Conservation (phyloP, 305 asterid species). For the Withania somnifera region DNA sequence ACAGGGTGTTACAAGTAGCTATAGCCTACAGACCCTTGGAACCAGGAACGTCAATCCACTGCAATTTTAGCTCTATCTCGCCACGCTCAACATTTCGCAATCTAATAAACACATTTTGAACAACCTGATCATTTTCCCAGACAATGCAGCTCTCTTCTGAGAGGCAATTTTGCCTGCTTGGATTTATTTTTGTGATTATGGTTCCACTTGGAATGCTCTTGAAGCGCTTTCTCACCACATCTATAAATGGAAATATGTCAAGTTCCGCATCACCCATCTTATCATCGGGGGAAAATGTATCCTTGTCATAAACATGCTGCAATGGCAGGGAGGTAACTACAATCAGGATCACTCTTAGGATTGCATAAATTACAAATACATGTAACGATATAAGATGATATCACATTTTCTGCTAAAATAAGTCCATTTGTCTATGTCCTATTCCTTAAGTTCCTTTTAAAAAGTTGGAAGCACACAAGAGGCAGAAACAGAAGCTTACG, state of each 20-base stretch:
- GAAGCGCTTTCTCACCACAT: constrained; percentile 24
- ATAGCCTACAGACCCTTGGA: constrained; percentile 15
- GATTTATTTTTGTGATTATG: constrained; percentile 32
- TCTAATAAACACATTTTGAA: constrained; percentile 45
- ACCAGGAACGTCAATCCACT: constrained; percentile 52
- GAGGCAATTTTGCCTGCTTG: constrained; percentile 43
- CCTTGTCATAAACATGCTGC: constrained; percentile 55
- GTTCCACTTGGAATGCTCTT: constrained; percentile 32
- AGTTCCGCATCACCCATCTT: constrained; percentile 72
- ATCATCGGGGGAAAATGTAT: constrained; percentile 47
- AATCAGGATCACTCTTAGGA: neutral
- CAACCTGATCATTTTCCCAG: constrained; percentile 39
- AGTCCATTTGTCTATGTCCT: neutral
- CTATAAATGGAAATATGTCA: constrained; percentile 27
- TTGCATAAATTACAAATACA: neutral
- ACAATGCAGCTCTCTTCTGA: constrained; percentile 43
- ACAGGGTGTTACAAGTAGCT: neutral
- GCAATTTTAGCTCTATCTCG: constrained; percentile 45
- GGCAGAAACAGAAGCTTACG: neutral
- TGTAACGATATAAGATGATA: neutral
- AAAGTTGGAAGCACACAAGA: neutral
- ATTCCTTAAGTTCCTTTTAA: neutral
- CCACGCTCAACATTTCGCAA: constrained; percentile 65
- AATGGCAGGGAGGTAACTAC: neutral
- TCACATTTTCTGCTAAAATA: neutral